A percentile compares a stretch with the other conserved stretches of the same genome.
phyloP scores from a whole-genome alignment of 805 yeast species.

The Brettanomyces naardenensis region DNA sequence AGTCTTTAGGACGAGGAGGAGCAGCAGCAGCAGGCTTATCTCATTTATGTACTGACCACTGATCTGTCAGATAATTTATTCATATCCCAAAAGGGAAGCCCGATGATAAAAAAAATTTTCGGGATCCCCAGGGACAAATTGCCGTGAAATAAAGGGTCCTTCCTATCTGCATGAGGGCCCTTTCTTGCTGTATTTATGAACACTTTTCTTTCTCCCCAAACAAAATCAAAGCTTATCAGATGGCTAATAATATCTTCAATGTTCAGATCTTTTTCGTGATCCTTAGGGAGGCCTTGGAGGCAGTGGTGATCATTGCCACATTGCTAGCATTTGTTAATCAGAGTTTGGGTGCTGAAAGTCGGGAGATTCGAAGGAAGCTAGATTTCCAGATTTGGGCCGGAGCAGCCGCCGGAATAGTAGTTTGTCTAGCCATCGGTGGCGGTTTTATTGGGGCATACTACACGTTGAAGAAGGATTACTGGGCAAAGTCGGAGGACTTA shows the following conservation, averaged over 20 bases:
- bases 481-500: constrained; percentile 77
- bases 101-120: too few species aligned
- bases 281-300: constrained; percentile 86
- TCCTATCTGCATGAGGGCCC: too few species aligned
- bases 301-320: constrained; percentile 80
- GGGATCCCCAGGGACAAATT: too few species aligned
- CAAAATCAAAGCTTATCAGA: too few species aligned
- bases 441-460: constrained; percentile 91
- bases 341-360: constrained; percentile 48
- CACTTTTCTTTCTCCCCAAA: too few species aligned
- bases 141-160: too few species aligned
- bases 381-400: constrained; percentile 79
- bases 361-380: constrained; percentile 49
- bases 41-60: too few species aligned
- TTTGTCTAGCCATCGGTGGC: constrained; percentile 77
- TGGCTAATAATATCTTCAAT: constrained; percentile 52
- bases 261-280: constrained; percentile 75
- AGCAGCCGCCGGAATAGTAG: constrained; percentile 53
- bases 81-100: too few species aligned
- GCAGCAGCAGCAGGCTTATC: too few species aligned
- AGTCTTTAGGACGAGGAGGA: too few species aligned
- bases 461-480: constrained; percentile 65
- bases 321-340: constrained; percentile 82
- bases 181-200: too few species aligned
- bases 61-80: too few species aligned